phyloP scores from a whole-genome alignment of 352 stramenopile species.

The Blastocystis sp. region DNA sequence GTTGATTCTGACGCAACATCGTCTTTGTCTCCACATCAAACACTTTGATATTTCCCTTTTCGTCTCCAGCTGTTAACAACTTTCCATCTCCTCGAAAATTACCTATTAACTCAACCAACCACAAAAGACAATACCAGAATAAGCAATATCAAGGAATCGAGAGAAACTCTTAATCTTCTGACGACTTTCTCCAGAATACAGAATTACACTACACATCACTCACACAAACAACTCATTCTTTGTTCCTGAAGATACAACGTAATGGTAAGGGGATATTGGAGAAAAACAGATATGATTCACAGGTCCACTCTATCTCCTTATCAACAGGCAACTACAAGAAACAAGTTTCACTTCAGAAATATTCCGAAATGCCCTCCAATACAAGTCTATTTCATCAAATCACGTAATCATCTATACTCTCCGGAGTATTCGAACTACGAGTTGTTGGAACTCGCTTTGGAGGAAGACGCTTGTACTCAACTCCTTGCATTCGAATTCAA shows the following conservation, averaged over 20 bases:
- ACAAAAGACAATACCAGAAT: constrained; percentile 16
- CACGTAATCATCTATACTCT: not conserved
- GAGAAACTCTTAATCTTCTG: constrained; percentile 54
- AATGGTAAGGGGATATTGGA: constrained; percentile 26
- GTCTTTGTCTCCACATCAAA: constrained; percentile 61
- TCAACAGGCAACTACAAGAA: not conserved
- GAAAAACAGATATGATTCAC: constrained; percentile 53
- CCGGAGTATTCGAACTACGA: not conserved
- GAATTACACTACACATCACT: not conserved
- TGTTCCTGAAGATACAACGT: constrained; percentile 41
- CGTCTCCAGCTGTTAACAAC: constrained; percentile 41
- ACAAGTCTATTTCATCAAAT: not conserved
- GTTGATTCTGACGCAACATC: constrained; percentile 50
- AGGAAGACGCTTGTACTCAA: constrained; percentile 11
- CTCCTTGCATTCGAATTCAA: not conserved
- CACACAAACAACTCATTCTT: not conserved
- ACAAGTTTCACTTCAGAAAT: constrained; percentile 25
- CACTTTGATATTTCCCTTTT: constrained; percentile 61
- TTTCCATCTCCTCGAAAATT: constrained; percentile 54
- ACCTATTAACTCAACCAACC: not conserved
- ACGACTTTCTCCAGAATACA: constrained; percentile 53
- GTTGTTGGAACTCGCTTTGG: not conserved
- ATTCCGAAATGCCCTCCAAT: constrained; percentile 36
- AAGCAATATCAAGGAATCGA: constrained; percentile 59
- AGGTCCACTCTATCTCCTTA: constrained; percentile 29